These are phyloP conservation scores for Helminthosporium solani DNA, from an alignment of 2,329 filamentous ascomycete species.

Conservation along the genomic window DNA sequence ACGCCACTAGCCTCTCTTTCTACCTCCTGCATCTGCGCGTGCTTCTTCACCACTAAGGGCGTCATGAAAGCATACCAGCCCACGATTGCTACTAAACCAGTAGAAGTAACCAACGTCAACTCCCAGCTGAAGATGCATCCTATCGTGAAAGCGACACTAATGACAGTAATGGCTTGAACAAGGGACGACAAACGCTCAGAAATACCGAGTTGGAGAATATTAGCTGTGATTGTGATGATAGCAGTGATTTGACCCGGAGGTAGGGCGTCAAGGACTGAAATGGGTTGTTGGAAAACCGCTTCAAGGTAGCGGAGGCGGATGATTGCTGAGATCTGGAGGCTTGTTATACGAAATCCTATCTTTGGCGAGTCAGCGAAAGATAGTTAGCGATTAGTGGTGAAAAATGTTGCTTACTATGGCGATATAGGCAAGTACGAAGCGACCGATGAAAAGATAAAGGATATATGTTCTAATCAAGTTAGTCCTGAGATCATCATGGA, in stretches of 20 bases:
- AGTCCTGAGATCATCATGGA: not conserved
- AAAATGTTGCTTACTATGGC: conserved; percentile 48
- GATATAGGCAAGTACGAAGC: conserved; percentile 56
- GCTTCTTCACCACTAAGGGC: conserved; percentile 17
- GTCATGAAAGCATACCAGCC: conserved; percentile 23
- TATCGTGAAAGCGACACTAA: conserved; percentile 23
- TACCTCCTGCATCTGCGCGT: conserved; percentile 16
- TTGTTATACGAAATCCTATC: conserved; percentile 28
- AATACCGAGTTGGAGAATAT: conserved; percentile 29
- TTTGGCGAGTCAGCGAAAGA: conserved; percentile 9
- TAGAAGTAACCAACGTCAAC: conserved; percentile 27
- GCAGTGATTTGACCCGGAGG: conserved; percentile 30
- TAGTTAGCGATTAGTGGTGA: not conserved
- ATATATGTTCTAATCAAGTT: conserved; percentile 44
- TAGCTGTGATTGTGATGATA: conserved; percentile 28
- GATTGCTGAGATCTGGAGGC: conserved; percentile 27
- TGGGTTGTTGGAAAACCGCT: conserved; percentile 24
- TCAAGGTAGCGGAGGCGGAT: conserved; percentile 28
- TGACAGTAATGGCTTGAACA: conserved; percentile 26
- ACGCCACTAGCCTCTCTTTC: conserved; percentile 23
- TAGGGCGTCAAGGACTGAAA: conserved; percentile 27
- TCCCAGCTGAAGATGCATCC: conserved; percentile 30
- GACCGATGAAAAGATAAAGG: conserved; percentile 59
- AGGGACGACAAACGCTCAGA: conserved; percentile 29
- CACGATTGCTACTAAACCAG: conserved; percentile 23